Evolutionary conservation across 371 early-diverging fungal species (phyloP), one percentile per base, ranked within the genome.

Genomic region (Syncephalis fuscata): DNA sequence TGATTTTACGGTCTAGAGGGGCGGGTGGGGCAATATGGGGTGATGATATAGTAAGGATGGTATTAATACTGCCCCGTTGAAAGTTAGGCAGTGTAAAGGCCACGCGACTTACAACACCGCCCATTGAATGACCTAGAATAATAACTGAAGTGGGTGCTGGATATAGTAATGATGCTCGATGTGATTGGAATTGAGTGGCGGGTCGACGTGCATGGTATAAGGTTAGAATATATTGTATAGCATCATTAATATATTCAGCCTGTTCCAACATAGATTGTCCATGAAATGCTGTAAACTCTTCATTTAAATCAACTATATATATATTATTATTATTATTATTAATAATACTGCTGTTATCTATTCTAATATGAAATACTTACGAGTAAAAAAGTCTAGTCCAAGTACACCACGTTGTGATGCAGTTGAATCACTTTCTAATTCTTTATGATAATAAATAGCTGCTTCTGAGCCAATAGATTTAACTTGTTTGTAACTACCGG

Each of bases 101-200:
- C 4, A 82, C 71, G 10, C 94, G 66, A 11, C 92, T 92, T 1
- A 95, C 94, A 15, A 92, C 71, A 21, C 97, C 97, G 15, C 97
- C 97, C 95, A 96, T 95, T 14, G 92, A 92, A 54, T 95, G 97
- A 2, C 88, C 94, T 27, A 96, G 63, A 16, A 96, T 63, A 7
- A 88, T 62, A 19, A 95, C 91, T 11, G 87, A 80, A 3, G 73
- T 69, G 14, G 76, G 76, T 24, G 64, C 65, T 19, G 77, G 76
- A 14, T 66, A 43, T 11, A 32, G 11, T 32, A 32, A 32, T 4
- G 32, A 32, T 11, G 32, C 4, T 7, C 32, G 32, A 23, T 45
- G 51, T 10, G 57, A 49, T 44, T 63, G 60, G 9, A 44, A 21
- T 17, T 51, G 53, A 11, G 55, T 49, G 14, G 52, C 48, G 27